Conservation (phyloP, 176 grass and related monocot genomes). For the Microstegium vimineum region DNA sequence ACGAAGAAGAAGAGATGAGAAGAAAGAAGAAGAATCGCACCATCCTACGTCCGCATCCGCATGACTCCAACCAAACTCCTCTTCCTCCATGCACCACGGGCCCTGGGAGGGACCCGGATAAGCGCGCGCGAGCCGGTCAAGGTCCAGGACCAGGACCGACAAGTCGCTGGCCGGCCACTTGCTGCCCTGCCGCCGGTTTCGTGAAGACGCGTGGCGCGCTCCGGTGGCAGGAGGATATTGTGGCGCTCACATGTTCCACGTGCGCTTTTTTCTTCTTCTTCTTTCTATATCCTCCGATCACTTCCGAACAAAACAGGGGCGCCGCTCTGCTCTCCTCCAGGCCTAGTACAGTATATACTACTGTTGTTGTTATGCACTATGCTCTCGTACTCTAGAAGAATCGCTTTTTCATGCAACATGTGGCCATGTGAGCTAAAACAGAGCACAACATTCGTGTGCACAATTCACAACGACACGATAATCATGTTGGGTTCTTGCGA, state of each 20-base stretch:
- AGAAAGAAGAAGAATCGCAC: not conserved
- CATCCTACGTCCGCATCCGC: not conserved
- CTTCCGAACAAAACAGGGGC: not conserved
- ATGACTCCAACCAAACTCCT: too few relatives aligned
- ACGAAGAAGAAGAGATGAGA: too few relatives aligned
- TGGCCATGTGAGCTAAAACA: too few relatives aligned
- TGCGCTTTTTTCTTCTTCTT: not conserved
- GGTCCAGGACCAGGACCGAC: constrained; percentile 25
- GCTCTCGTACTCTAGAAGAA: too few relatives aligned
- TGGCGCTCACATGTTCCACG: constrained; percentile 1
- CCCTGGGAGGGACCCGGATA: not conserved
- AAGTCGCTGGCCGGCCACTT: constrained; percentile 31
- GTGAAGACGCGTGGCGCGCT: not conserved
- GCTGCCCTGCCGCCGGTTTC: not conserved
- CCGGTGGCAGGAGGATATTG: not conserved
- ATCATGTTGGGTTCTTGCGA: too few relatives aligned
- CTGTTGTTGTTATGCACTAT: too few relatives aligned
- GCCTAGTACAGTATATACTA: too few relatives aligned
- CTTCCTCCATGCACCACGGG: not conserved
- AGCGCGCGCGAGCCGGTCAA: not conserved
- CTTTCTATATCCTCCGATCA: not conserved
- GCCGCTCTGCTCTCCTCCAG: too few relatives aligned
- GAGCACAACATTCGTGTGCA: too few relatives aligned
- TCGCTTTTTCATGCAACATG: too few relatives aligned
- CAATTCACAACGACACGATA: too few relatives aligned